phyloP scores from a whole-genome alignment of 73 alveolate species.

The Paramecium pentaurelia region DNA sequence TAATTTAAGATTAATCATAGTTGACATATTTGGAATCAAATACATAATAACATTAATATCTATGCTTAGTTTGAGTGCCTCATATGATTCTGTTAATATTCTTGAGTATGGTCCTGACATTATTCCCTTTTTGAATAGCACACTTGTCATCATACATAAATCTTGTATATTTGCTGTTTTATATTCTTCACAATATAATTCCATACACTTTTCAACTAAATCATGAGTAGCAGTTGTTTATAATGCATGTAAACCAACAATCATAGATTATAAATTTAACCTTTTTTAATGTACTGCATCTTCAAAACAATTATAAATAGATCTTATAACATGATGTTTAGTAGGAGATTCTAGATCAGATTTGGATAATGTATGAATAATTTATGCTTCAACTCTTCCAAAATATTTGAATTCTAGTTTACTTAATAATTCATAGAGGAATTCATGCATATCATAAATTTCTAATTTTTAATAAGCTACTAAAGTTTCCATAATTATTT shows the following conservation, averaged over 20 bases:
- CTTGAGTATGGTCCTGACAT: background rate
- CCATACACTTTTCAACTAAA: background rate
- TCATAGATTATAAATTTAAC: background rate
- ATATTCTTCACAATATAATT: background rate
- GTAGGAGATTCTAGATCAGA: background rate
- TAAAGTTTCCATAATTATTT: no score
- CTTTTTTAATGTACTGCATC: background rate
- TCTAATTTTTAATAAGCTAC: no score
- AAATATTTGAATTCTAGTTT: background rate
- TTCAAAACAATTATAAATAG: background rate
- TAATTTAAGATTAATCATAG: background rate
- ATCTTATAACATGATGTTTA: background rate
- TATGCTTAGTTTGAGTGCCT: background rate
- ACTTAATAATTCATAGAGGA: background rate
- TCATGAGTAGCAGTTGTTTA: background rate
- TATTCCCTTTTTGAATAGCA: background rate
- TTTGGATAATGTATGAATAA: background rate
- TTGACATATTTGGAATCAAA: background rate
- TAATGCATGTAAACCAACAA: background rate
- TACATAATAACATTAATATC: background rate
- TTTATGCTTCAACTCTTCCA: slow-evolving; percentile 4
- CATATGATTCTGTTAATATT: background rate
- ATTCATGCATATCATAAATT: background rate
- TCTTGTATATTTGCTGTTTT: background rate
- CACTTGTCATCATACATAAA: background rate